Percentiles rank a stretch among this genome's conserved stretches.
Evolutionary conservation across 352 stramenopile genomes (phyloP).

Genomic region (Phytophthora tentaculata): DNA sequence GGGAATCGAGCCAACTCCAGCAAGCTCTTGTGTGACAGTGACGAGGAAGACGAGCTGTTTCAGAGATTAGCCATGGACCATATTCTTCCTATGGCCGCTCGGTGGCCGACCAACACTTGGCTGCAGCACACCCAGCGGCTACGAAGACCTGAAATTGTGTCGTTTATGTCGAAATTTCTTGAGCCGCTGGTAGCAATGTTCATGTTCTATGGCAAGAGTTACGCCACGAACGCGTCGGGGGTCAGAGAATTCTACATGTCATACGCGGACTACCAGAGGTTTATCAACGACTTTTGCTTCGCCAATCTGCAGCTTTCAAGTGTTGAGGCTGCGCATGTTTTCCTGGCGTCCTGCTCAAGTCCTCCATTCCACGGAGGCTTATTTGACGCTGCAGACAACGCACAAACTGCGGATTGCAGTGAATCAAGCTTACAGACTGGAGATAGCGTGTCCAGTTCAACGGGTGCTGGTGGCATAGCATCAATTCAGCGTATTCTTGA

Average conservation of each 20-base stretch:
- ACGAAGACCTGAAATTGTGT: conserved; percentile 54
- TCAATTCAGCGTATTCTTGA: conserved; percentile 53
- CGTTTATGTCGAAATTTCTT: conserved; percentile 72
- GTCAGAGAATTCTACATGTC: conserved; percentile 77
- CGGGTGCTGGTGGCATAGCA: conserved; percentile 19
- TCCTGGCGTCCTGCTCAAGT: conserved; percentile 69
- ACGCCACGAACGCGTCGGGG: conserved; percentile 46
- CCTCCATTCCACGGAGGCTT: conserved; percentile 50
- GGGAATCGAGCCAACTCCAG: conserved; percentile 35
- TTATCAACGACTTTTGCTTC: conserved; percentile 80
- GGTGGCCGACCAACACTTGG: conserved; percentile 66
- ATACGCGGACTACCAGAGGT: conserved; percentile 72
- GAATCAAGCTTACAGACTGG: conserved; percentile 13
- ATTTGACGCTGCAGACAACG: conserved; percentile 22
- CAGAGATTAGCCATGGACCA: conserved; percentile 61
- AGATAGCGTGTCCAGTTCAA: conserved; percentile 14
- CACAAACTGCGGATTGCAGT: conserved; percentile 8
- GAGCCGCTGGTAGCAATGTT: conserved; percentile 76
- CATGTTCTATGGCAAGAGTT: conserved; percentile 77
- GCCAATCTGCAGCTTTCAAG: conserved; percentile 74
- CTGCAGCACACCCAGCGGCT: conserved; percentile 54
- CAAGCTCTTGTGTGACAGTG: conserved; percentile 44
- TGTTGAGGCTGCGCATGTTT: conserved; percentile 73
- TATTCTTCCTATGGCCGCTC: conserved; percentile 62
- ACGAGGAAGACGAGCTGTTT: conserved; percentile 63